phyloP scores from a whole-genome alignment of 371 early-diverging fungal genomes.

The Mucor irregularis region DNA sequence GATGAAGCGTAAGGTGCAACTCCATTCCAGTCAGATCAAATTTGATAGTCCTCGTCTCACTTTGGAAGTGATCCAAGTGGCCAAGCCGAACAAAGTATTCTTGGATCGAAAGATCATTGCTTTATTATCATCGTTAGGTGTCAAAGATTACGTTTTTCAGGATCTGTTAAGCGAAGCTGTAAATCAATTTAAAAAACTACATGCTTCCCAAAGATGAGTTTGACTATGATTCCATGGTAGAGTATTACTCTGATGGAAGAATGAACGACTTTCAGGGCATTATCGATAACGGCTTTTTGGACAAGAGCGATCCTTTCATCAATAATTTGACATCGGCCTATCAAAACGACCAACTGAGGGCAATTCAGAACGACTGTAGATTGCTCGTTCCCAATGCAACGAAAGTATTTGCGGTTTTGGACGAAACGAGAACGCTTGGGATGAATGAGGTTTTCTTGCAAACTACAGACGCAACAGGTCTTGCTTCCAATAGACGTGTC shows the following conservation, averaged over 20 bases:
- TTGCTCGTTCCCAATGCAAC: constrained; percentile 62
- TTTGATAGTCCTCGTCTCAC: constrained; percentile 50
- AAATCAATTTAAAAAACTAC: not conserved
- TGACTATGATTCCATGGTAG: constrained; percentile 25
- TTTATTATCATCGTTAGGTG: constrained; percentile 60
- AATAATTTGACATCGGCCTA: constrained; percentile 49
- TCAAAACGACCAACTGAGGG: constrained; percentile 48
- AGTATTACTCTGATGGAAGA: constrained; percentile 38
- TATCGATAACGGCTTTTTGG: constrained; percentile 51
- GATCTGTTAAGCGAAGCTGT: constrained; percentile 37
- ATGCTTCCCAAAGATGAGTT: not conserved
- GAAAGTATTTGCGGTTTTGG: constrained; percentile 70
- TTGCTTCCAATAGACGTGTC: constrained; percentile 10
- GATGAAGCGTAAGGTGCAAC: constrained; percentile 31
- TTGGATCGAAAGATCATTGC: constrained; percentile 66
- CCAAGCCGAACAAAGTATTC: constrained; percentile 47
- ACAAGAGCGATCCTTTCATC: constrained; percentile 52
- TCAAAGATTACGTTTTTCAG: constrained; percentile 46
- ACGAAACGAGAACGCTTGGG: constrained; percentile 67
- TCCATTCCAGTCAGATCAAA: constrained; percentile 66
- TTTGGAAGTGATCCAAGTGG: constrained; percentile 56
- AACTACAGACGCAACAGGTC: not conserved
- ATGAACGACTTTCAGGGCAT: constrained; percentile 32
- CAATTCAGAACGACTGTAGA: constrained; percentile 57
- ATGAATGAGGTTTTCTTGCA: constrained; percentile 69